Conservation (phyloP, 257 asterid genomes). For the Solanum chmielewskii region DNA sequence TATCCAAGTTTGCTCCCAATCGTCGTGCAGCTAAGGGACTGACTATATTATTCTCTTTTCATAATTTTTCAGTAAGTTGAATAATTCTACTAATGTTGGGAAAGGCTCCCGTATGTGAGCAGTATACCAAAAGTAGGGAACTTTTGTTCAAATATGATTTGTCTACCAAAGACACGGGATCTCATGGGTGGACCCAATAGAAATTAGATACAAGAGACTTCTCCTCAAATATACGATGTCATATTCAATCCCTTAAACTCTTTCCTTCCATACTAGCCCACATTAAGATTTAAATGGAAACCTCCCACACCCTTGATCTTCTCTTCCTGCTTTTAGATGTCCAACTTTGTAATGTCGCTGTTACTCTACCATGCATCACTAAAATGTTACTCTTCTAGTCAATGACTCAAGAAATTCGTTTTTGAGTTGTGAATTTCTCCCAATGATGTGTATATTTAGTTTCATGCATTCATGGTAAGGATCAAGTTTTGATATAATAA, state of each 20-base stretch:
- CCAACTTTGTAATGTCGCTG: not conserved
- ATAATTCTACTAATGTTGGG: not conserved
- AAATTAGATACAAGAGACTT: not conserved
- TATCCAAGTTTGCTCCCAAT: not conserved
- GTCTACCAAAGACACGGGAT: not conserved
- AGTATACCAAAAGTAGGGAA: not conserved
- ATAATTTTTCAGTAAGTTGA: not conserved
- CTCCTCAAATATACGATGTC: not conserved
- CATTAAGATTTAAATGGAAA: not conserved
- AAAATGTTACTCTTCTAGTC: not conserved
- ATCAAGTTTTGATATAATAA: not conserved
- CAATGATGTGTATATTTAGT: not conserved
- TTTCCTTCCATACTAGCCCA: not conserved
- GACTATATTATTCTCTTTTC: not conserved
- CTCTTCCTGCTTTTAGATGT: not conserved
- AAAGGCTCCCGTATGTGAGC: not conserved
- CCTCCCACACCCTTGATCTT: not conserved
- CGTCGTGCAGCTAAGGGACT: not conserved
- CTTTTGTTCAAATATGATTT: not conserved
- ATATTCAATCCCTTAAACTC: not conserved
- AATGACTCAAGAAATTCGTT: not conserved
- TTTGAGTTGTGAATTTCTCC: not conserved
- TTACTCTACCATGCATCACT: not conserved
- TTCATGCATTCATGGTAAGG: not conserved
- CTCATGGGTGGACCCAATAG: not conserved